A percentile compares a stretch with the other conserved stretches of the same genome.
Conservation (phyloP, 805 yeast genomes). For the Barnettozyma populi region DNA sequence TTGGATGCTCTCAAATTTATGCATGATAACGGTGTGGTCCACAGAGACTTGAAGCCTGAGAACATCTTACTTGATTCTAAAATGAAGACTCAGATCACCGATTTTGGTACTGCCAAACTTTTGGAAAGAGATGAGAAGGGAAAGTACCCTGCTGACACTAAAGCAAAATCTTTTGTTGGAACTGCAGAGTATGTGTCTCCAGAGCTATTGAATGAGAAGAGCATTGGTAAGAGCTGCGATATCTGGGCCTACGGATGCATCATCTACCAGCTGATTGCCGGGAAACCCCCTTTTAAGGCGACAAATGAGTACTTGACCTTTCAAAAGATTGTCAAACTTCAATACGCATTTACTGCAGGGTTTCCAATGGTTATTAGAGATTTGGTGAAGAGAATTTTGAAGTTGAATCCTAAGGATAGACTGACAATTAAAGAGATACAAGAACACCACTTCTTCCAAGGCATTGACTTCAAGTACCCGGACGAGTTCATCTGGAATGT, state of each 20-base stretch:
- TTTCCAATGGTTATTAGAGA: slow-evolving; percentile 72
- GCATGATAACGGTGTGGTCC: slow-evolving; percentile 73
- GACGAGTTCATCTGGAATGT: slow-evolving; percentile 48
- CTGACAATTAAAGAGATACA: slow-evolving; percentile 52
- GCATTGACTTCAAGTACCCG: slow-evolving; percentile 47
- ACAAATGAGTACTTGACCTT: slow-evolving; percentile 77
- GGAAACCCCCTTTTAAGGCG: slow-evolving; percentile 83
- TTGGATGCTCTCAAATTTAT: slow-evolving; percentile 67
- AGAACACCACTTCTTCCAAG: slow-evolving; percentile 57
- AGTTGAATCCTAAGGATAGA: slow-evolving; percentile 60
- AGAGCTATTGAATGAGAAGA: slow-evolving; percentile 65
- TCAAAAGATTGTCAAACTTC: slow-evolving; percentile 74
- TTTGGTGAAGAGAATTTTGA: slow-evolving; percentile 61
- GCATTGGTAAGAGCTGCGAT: slow-evolving; percentile 88
- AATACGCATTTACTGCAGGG: slow-evolving; percentile 80
- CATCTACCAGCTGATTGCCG: slow-evolving; percentile 91
- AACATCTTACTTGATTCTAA: slow-evolving; percentile 62
- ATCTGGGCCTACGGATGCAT: slow-evolving; percentile 99
- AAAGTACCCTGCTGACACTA: slow-evolving; percentile 56
- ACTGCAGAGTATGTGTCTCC: slow-evolving; percentile 97
- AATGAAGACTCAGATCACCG: slow-evolving; percentile 64
- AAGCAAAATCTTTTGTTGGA: slow-evolving; percentile 80
- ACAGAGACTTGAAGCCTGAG: slow-evolving; percentile 81
- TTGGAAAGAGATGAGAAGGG: slow-evolving; percentile 48
- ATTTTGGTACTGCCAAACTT: slow-evolving; percentile 79